Evolutionary conservation across 2,329 filamentous ascomycete species (phyloP).

Genomic region (Sphaerulina vaccinii): DNA sequence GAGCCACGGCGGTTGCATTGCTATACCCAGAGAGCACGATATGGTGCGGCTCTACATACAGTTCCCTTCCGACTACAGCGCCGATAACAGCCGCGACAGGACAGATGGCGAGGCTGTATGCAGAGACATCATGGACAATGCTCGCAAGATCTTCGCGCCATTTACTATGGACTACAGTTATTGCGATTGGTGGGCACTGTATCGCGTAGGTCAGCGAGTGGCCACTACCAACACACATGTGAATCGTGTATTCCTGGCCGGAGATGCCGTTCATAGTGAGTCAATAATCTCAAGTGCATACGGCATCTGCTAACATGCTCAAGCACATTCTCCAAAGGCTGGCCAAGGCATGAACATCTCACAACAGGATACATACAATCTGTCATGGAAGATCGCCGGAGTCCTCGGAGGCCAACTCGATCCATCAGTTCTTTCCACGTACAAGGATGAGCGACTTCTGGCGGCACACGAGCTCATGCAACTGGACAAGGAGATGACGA

Average conservation of each 20-base stretch:
- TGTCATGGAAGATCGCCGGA: conserved; percentile 27
- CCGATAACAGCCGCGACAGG: conserved; percentile 28
- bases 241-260: conserved; percentile 49
- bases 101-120: conserved; percentile 61
- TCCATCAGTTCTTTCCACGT: conserved; percentile 23
- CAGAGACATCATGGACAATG: conserved; percentile 54
- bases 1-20: conserved; percentile 67
- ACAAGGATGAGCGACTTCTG: conserved; percentile 24
- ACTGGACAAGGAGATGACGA: conserved; percentile 22
- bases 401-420: conserved; percentile 17
- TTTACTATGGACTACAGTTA: conserved; percentile 49
- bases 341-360: conserved; percentile 43
- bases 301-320: background rate
- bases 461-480: conserved; percentile 27
- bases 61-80: conserved; percentile 15
- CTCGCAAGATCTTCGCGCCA: conserved; percentile 61
- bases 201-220: conserved; percentile 70
- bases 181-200: conserved; percentile 55
- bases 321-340: conserved; percentile 36
- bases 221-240: conserved; percentile 49
- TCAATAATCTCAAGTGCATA: background rate
- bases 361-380: conserved; percentile 35
- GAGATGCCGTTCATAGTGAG: conserved; percentile 37
- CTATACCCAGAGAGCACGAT: conserved; percentile 64
- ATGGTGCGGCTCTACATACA: conserved; percentile 31